phyloP scores from a whole-genome alignment of 106 monocot species.

The Dendrobium nobile region DNA sequence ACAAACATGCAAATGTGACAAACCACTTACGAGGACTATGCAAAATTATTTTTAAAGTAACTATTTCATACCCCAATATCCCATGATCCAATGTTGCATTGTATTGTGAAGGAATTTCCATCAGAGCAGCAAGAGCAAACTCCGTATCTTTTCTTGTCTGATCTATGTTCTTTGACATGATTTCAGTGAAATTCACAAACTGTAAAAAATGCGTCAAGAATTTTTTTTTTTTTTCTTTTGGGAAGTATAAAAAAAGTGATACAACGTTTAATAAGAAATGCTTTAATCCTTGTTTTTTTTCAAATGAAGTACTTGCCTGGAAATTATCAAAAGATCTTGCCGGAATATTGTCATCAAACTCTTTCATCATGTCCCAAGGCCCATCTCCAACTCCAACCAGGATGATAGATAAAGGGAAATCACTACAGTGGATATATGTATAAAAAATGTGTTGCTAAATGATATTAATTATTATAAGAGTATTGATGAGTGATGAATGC shows the following conservation, averaged over 20 bases:
- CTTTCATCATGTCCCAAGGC: conserved; percentile 93
- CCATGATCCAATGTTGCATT: conserved; percentile 83
- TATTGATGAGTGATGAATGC: not conserved
- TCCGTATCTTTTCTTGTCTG: conserved; percentile 67
- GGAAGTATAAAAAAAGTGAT: not conserved
- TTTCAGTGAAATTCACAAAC: conserved; percentile 97
- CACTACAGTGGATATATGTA: conserved; percentile 21
- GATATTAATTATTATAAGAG: not conserved
- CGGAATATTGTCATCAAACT: conserved; percentile 97
- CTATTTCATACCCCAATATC: conserved; percentile 55
- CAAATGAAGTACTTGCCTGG: conserved; percentile 34
- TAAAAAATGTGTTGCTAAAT: not conserved
- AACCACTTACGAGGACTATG: not conserved
- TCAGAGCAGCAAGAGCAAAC: conserved; percentile 78
- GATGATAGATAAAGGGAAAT: conserved; percentile 80
- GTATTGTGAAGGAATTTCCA: conserved; percentile 93
- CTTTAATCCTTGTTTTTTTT: not conserved
- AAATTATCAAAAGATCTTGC: conserved; percentile 85
- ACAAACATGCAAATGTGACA: conserved; percentile 1
- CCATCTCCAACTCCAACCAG: conserved; percentile 98
- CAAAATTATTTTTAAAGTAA: not conserved
- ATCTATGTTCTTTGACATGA: conserved; percentile 61
- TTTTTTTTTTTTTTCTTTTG: too few relatives aligned
- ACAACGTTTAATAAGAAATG: not conserved
- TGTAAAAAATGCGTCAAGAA: conserved; percentile 5